Evolutionary conservation across 768 basidiomycete species (phyloP).

Genomic region (Pleurotus salmoneostramineus): DNA sequence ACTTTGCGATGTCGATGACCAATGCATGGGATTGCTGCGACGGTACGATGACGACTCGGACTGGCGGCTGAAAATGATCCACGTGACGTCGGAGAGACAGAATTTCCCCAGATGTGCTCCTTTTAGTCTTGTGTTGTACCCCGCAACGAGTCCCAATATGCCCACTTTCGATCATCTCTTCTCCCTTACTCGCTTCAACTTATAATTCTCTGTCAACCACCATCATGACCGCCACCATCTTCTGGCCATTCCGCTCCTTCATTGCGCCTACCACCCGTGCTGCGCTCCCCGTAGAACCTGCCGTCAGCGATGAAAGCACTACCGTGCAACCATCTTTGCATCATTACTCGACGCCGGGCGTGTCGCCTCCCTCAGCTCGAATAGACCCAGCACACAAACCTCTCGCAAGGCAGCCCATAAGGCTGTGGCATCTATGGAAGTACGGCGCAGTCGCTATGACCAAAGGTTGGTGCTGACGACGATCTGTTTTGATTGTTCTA

Average conservation of each 20-base stretch:
- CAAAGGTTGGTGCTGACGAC: conserved; percentile 46
- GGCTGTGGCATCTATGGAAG: conserved; percentile 70
- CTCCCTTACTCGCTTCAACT: conserved; percentile 7
- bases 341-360: conserved; percentile 66
- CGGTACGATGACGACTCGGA: no score
- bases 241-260: conserved; percentile 13
- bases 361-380: conserved; percentile 70
- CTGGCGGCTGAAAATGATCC: no score
- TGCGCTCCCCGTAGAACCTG: conserved; percentile 5
- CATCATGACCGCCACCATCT: conserved; percentile 11
- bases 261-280: conserved; percentile 6
- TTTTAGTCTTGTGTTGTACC: not conserved
- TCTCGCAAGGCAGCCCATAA: conserved; percentile 48
- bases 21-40: no score
- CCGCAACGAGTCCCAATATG: conserved; percentile 1
- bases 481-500: not conserved
- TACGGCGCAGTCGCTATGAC: conserved; percentile 60
- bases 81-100: no score
- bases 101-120: no score
- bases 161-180: conserved; percentile 3
- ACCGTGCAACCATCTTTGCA: conserved; percentile 30
- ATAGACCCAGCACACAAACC: conserved; percentile 66
- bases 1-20: no score
- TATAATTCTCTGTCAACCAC: not conserved
- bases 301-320: conserved; percentile 15